These are phyloP conservation scores for Calocybe cyanea DNA, from an alignment of 768 basidiomycete genomes.

Conservation along the genomic window DNA sequence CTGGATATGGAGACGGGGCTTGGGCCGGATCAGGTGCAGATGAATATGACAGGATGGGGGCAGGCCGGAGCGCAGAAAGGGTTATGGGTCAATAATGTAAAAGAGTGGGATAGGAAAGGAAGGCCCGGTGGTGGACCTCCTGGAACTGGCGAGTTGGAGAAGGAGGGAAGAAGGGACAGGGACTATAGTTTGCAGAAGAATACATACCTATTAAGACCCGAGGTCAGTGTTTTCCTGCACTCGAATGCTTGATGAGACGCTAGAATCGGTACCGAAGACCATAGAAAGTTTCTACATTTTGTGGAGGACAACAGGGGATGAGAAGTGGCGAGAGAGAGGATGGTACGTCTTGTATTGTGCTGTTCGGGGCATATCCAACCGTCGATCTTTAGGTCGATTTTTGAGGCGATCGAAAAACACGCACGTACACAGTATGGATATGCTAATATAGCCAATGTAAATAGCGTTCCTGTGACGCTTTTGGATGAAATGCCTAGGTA, in stretches of 20 bases:
- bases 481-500: slow-evolving; percentile 55
- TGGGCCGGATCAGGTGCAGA: slow-evolving; percentile 52
- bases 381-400: slow-evolving; percentile 27
- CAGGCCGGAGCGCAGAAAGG: slow-evolving; percentile 15
- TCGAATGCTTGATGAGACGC: not conserved
- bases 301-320: slow-evolving; percentile 48
- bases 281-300: slow-evolving; percentile 52
- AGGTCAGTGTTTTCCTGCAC: slow-evolving; percentile 30
- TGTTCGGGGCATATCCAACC: not conserved
- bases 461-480: slow-evolving; percentile 23
- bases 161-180: slow-evolving; percentile 19
- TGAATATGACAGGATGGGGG: slow-evolving; percentile 21
- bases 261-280: slow-evolving; percentile 28
- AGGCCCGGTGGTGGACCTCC: slow-evolving; percentile 29
- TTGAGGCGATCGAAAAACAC: slow-evolving; percentile 45
- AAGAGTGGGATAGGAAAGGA: slow-evolving; percentile 39
- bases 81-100: slow-evolving; percentile 37
- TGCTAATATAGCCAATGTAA: slow-evolving; percentile 37
- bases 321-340: slow-evolving; percentile 49
- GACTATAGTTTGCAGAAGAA: slow-evolving; percentile 36
- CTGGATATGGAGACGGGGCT: slow-evolving; percentile 61
- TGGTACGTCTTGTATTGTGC: slow-evolving; percentile 29
- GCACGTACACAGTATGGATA: slow-evolving; percentile 43
- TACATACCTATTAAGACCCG: slow-evolving; percentile 43
- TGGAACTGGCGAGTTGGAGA: slow-evolving; percentile 24